Base-by-base conservation (phyloP, 805 yeast genomes). In the Candida wancherniae region DNA sequence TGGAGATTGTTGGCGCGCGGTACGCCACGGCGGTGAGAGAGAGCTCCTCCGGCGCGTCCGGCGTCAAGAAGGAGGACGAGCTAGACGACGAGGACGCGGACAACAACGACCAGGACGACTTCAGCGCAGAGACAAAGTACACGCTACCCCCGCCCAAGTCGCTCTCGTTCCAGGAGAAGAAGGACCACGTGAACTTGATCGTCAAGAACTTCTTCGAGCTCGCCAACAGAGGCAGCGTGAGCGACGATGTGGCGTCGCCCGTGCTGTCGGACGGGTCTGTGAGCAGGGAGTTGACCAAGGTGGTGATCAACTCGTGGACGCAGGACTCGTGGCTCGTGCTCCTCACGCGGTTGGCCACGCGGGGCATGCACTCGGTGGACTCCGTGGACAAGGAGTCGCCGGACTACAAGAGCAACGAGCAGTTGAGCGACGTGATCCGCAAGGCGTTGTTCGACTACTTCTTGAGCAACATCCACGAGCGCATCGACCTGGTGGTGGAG, bases 281-380 rank as follows among this genome's bases (percentile, higher is more conserved):
- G 50, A 39, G 55, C 30, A 47, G 67, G 10, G 77, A 75, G 30
- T 72, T 90, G 68, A 71, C 77, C 6, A 75, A 71, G 38, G 60
- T 71, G 7, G 77, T 76, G 3, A 69, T 72, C 18, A 54, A 65
- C 8, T 53, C 60, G 15, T 73, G 79, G 79, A 63, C 59, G 28
- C 71, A 68, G 23, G 80, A 79, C 40, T 75, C 90, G 2, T 87
- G 96, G 95, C 60, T 85, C 9, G 63, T 79, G 4, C 50, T 90
- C 9, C 62, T 88, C 23, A 74, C 86, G 1, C 67, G 97, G 50
- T 57, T 87, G 26, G 84, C 92, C 0, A 79, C 95, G 0, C 67
- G 98, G 44, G 98, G 97, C 0, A 66, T 84, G 42, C 61, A 58
- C 39, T 38, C 51, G 8, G 37, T 47, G 10, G 49, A 43, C 17